Percentiles rank a stretch among this genome's conserved stretches.
Evolutionary conservation across 208 protist species (phyloP).

Genomic region (Leishmania tropica): DNA sequence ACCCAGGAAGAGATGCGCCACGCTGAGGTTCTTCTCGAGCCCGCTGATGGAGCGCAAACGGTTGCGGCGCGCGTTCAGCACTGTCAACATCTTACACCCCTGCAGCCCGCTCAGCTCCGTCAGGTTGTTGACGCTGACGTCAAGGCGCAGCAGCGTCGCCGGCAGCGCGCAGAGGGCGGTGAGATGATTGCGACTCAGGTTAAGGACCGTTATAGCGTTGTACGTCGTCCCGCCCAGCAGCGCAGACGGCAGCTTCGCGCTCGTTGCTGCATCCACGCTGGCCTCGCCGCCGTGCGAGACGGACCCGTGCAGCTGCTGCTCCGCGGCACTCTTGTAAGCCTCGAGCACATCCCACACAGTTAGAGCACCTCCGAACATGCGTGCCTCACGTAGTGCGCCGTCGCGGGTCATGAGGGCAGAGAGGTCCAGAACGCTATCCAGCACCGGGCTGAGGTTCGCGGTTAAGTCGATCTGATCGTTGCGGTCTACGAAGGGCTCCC

Average conservation of each 20-base stretch:
- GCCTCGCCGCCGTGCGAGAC: background rate
- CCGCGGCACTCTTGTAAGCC: conserved; percentile 44
- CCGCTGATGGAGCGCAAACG: conserved; percentile 39
- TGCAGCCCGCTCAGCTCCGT: conserved; percentile 48
- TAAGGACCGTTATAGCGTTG: conserved; percentile 76
- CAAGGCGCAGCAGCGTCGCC: conserved; percentile 71
- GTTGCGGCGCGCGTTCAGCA: conserved; percentile 84
- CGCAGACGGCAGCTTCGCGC: conserved; percentile 20
- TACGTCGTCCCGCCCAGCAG: conserved; percentile 31
- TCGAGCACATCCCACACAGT: conserved; percentile 67
- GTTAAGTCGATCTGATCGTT: conserved; percentile 73
- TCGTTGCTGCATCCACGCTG: conserved; percentile 18
- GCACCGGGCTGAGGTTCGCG: conserved; percentile 69
- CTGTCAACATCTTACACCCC: conserved; percentile 75
- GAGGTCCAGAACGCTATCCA: conserved; percentile 74
- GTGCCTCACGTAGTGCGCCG: conserved; percentile 38
- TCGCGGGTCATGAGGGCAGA: conserved; percentile 39
- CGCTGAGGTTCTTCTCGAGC: conserved; percentile 51
- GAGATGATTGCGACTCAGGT: conserved; percentile 68
- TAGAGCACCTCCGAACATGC: conserved; percentile 45
- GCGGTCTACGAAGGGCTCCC: conserved; percentile 44
- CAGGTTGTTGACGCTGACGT: conserved; percentile 83
- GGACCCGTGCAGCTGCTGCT: conserved; percentile 30
- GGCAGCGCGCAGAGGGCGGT: conserved; percentile 50
- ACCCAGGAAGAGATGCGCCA: conserved; percentile 83